Evolutionary conservation across 306 rosid genomes (phyloP).

Genomic region (Cucumis melo): DNA sequence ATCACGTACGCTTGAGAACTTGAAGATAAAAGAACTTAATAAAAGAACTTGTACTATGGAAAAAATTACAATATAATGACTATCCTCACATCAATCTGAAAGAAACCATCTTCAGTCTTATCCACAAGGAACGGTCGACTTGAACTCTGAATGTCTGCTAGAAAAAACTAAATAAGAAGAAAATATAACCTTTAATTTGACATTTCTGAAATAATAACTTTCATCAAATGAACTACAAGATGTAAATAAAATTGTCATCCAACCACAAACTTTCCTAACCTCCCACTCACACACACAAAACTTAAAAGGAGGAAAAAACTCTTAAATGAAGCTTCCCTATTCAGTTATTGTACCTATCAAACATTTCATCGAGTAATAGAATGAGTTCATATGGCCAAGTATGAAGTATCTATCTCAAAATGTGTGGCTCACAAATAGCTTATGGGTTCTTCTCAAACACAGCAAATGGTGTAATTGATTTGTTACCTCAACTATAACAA

Average conservation of each 20-base stretch:
- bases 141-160: constrained; percentile 77
- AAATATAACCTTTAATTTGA: not conserved
- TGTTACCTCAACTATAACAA: no score
- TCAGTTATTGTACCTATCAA: no score
- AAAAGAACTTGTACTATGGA: not conserved
- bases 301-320: not conserved
- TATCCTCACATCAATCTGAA: constrained; percentile 78
- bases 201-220: not conserved
- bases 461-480: not conserved
- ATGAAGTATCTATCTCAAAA: not conserved
- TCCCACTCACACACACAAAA: not conserved
- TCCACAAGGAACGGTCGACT: constrained; percentile 81
- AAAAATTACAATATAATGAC: not conserved
- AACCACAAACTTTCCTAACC: not conserved
- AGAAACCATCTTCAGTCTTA: constrained; percentile 72
- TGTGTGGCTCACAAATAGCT: not conserved
- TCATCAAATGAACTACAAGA: not conserved
- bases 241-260: not conserved
- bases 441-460: not conserved
- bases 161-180: constrained; percentile 10
- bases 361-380: not conserved
- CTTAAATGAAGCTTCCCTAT: no score
- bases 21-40: constrained; percentile 19
- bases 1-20: not conserved
- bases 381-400: not conserved